Base-by-base conservation (phyloP, 2,329 filamentous ascomycete species). In the Colletotrichum shisoi region DNA sequence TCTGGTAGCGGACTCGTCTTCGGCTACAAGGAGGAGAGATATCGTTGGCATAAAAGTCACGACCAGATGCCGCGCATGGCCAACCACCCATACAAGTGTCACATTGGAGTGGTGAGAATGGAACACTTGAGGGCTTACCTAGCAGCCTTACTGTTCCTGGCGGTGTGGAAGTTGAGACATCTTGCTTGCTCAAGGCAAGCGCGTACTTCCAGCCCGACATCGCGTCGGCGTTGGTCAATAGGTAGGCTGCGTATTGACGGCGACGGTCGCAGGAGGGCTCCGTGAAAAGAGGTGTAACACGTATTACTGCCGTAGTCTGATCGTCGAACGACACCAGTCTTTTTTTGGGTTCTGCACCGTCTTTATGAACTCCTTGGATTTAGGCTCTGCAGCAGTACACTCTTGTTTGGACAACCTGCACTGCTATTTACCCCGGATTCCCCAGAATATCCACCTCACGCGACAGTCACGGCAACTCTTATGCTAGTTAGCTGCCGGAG, bases 201-300 rank as follows among this genome's bases (percentile, higher is more conserved):
- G 71, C 71, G 45, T 71, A 62, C 31, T 69, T 71, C 71, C 71
- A 72, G 21, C 66, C 67, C 3, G 62, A 67, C 66, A 68, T 67
- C 4, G 11, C 53, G 49, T 46, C 17, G 34, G 5, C 1, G 19
- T 42, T 24, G 8, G 5, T 39, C 42, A 27, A 2, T 44, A 31
- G 27, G 27, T 31, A 31, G n/a, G 15, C 11, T 40, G 15, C 13
- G n/a, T 46, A 3, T 24, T 8, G 13, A 39, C 27, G 34, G 13
- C 56, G 6, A 57, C 21, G 7, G 46, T 57, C 15, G 4, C 12
- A 46, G n/a, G 24, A 24, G 3, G 11, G 4, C 13, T 4, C 3
- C 17, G 4, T 1, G 17, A 3, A 2, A 39, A 13, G n/a, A 3
- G 8, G 12, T 4, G 7, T 31, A 31, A 31, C 27, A 31, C 27